Evolutionary conservation across 345 rosid genomes (phyloP), one percentile per base, ranked within the genome.

Genomic region (Crucihimalaya himalaica): DNA sequence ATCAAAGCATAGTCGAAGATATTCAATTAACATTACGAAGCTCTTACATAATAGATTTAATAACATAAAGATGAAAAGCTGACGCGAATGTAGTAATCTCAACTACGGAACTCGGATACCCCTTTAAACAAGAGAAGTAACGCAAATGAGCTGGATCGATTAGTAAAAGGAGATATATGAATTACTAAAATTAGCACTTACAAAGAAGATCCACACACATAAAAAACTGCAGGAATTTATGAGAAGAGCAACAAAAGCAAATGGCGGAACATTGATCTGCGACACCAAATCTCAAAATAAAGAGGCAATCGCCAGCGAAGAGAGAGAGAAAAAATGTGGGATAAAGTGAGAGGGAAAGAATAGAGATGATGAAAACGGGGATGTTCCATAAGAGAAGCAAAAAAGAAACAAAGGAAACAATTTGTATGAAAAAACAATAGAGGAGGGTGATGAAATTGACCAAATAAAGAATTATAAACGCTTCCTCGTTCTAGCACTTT

Each of bases 401-500:
- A 34, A 34, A 34, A 8, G 3, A 34, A 8, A 8, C 3, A 32
- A 8, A 29, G 31, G 31, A 29, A 29, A 6, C 31, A 29, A 27
- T n/a, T 29, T 1, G 31, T 29, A 29, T 0, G 31, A 29, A 29
- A 1, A 32, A 34, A 34, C 9, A 8, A 34, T 8, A 34, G 8
- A 34, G 11, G 35, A 3, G 20, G 21, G 8, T 15, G 47, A 39
- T 39, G 5, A 1, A 46, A 1, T 15, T n/a, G 75, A 95, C 97
- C 97, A 43, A 97, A 90, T n/a, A 85, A 84, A 74, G 97, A 88
- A 87, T 95, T 92, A 68, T 87, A 95, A 68, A 86, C 81, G 54
- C 70, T 88, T 81, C 96, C 90, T 66, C 93, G 87, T 39, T 90
- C 94, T 12, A 88, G 79, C n/a, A 73, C 96, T 86, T 72, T 95